These are phyloP conservation scores for Globisporangium polare DNA, from an alignment of 352 stramenopile species.

Conservation along the genomic window DNA sequence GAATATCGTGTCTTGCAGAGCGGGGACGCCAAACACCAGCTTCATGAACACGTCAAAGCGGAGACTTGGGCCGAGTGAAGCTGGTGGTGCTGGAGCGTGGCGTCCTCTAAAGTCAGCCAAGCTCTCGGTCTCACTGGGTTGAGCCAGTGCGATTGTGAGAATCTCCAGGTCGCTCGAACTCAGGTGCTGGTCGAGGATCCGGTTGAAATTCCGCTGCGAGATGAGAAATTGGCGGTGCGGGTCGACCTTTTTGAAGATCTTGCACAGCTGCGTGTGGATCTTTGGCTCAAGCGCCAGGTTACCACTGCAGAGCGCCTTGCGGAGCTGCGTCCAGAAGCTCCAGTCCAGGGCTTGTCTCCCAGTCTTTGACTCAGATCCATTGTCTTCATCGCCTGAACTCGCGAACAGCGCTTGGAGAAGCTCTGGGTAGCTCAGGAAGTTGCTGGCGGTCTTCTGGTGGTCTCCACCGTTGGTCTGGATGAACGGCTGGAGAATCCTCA, in stretches of 20 bases:
- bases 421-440: constrained; percentile 31
- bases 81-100: neutral
- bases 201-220: constrained; percentile 33
- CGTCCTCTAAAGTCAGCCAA: neutral
- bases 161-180: constrained; percentile 28
- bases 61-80: constrained; percentile 8
- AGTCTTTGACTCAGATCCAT: neutral
- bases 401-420: constrained; percentile 37
- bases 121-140: neutral
- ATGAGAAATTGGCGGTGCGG: constrained; percentile 25
- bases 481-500: constrained; percentile 22
- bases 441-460: neutral
- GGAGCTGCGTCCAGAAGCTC: constrained; percentile 39
- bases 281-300: constrained; percentile 21
- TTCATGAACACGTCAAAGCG: constrained; percentile 56
- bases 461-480: neutral
- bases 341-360: constrained; percentile 15
- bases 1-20: constrained; percentile 20
- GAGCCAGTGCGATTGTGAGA: constrained; percentile 17
- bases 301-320: constrained; percentile 29
- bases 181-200: constrained; percentile 53
- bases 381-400: neutral
- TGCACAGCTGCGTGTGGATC: constrained; percentile 39
- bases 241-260: constrained; percentile 58
- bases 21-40: constrained; percentile 39